A percentile compares a stretch with the other conserved stretches of the same genome.
Evolutionary conservation across 148 eudicot species (phyloP).

Genomic region (Amaranthus palmeri): DNA sequence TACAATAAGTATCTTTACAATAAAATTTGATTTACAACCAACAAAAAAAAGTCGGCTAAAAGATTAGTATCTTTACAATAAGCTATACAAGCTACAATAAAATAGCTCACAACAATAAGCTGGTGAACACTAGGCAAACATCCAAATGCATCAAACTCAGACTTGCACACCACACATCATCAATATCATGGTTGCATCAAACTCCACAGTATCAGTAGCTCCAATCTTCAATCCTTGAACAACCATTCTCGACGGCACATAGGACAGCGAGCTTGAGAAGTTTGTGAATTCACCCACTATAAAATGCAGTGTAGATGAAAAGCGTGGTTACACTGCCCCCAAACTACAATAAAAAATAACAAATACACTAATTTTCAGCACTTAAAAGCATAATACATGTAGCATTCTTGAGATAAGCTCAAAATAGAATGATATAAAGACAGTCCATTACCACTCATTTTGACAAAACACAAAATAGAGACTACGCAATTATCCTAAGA

Average conservation of each 20-base stretch:
- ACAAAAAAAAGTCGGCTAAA: too few species aligned
- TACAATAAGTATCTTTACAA: too few species aligned
- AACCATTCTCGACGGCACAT: slow-evolving; percentile 95
- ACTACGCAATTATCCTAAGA: neutral
- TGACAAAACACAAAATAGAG: neutral
- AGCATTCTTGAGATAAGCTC: neutral
- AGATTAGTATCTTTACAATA: too few species aligned
- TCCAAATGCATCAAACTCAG: too few species aligned
- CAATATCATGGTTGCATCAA: too few species aligned
- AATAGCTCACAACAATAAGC: too few species aligned
- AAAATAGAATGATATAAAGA: neutral
- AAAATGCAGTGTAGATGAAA: slow-evolving; percentile 97
- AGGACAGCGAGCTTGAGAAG: slow-evolving; percentile 88
- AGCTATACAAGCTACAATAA: too few species aligned
- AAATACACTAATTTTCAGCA: neutral
- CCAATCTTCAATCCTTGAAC: slow-evolving; percentile 47
- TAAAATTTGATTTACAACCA: too few species aligned
- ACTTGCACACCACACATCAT: too few species aligned
- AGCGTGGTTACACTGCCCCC: slow-evolving; percentile 98
- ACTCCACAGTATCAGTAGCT: too few species aligned
- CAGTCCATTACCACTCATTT: too few species aligned
- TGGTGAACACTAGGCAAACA: too few species aligned
- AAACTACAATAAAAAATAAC: slow-evolving; percentile 35
- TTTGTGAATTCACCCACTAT: slow-evolving; percentile 91
- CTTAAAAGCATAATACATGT: neutral